A percentile compares a stretch with the other conserved stretches of the same genome.
Conservation (phyloP, 495 filamentous ascomycete species). For the Glutinoglossum americanum region DNA sequence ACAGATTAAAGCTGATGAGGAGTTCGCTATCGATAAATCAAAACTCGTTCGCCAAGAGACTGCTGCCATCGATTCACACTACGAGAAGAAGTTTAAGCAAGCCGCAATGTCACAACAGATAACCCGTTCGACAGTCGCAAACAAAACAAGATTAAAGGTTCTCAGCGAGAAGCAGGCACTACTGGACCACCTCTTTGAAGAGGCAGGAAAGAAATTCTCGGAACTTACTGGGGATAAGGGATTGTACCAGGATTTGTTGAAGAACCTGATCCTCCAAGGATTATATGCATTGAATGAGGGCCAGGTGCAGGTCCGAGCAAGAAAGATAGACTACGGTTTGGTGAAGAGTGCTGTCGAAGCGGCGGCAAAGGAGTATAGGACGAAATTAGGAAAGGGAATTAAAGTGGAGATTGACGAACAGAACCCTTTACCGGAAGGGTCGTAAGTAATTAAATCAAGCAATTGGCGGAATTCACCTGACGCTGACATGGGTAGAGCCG, state of each 20-base stretch:
- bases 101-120: slow-evolving; percentile 95
- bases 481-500: slow-evolving; percentile 33
- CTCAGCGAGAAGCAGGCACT: slow-evolving; percentile 72
- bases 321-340: slow-evolving; percentile 57
- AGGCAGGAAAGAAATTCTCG: slow-evolving; percentile 42
- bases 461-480: not conserved
- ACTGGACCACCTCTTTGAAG: slow-evolving; percentile 78
- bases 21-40: slow-evolving; percentile 94
- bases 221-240: slow-evolving; percentile 38
- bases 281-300: slow-evolving; percentile 69
- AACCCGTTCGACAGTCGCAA: slow-evolving; percentile 77
- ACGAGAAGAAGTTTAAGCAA: slow-evolving; percentile 97
- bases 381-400: slow-evolving; percentile 39
- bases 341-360: slow-evolving; percentile 53
- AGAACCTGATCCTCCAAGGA: slow-evolving; percentile 71
- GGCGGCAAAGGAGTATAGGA: slow-evolving; percentile 63
- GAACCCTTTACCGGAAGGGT: slow-evolving; percentile 58
- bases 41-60: slow-evolving; percentile 94
- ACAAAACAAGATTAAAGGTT: slow-evolving; percentile 80
- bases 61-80: slow-evolving; percentile 67
- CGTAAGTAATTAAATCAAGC: slow-evolving; percentile 35
- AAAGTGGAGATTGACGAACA: slow-evolving; percentile 53
- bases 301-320: slow-evolving; percentile 45
- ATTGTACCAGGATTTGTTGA: slow-evolving; percentile 53
- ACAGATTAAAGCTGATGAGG: slow-evolving; percentile 90